Conservation (phyloP, 1,284 basidiomycete genomes). For the Cystobasidium pallidum region DNA sequence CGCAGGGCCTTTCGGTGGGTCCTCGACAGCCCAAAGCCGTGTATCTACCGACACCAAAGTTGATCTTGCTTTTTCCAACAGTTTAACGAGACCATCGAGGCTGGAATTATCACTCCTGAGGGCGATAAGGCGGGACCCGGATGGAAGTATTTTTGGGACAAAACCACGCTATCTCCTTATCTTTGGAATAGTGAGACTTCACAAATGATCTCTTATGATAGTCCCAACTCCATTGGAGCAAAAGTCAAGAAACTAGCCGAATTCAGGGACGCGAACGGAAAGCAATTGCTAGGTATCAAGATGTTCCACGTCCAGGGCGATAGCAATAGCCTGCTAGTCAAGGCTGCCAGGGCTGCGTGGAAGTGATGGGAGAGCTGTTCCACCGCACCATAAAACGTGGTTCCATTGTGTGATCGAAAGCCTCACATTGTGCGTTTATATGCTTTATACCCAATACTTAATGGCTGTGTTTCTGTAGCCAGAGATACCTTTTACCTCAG, state of each 20-base stretch:
- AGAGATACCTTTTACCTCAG: too few relatives aligned
- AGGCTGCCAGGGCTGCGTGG: slow-evolving; percentile 22
- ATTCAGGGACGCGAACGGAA: slow-evolving; percentile 20
- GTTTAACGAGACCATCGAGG: neutral
- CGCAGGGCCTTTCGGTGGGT: neutral
- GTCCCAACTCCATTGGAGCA: slow-evolving; percentile 21
- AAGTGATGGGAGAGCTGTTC: neutral
- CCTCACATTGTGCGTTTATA: too few relatives aligned
- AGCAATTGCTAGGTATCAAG: slow-evolving; percentile 30
- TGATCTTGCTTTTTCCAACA: neutral
- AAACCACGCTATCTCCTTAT: slow-evolving; percentile 29
- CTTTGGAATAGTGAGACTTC: slow-evolving; percentile 16
- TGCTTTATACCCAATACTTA: too few relatives aligned
- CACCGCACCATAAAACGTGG: neutral
- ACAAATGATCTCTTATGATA: slow-evolving; percentile 37
- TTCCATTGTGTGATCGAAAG: too few relatives aligned
- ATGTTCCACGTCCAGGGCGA: slow-evolving; percentile 21
- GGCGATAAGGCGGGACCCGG: neutral
- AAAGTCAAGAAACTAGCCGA: slow-evolving; percentile 8
- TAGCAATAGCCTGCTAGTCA: slow-evolving; percentile 4
- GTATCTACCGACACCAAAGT: too few relatives aligned
- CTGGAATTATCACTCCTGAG: neutral
- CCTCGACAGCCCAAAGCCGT: neutral
- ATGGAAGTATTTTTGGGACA: slow-evolving; percentile 30
- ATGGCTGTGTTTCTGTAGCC: too few relatives aligned